Evolutionary conservation across 805 yeast genomes (phyloP), one percentile per base, ranked within the genome.

Genomic region (Kodamaea lidongshanica): DNA sequence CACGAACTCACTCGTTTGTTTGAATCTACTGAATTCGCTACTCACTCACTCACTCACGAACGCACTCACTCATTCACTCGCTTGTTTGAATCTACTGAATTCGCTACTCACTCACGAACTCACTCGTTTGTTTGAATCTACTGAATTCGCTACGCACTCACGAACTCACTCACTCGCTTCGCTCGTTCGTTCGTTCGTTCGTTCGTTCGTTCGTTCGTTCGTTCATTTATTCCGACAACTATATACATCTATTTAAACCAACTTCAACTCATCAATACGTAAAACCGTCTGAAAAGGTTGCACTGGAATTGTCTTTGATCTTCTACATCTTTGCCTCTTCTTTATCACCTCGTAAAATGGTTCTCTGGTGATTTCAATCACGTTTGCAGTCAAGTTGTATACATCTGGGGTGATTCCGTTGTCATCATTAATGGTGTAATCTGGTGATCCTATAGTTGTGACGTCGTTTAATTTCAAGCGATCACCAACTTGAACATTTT

Each of bases 401-500:
- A 77, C 53, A 74, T 28, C 80, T 61, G 12, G 75, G 69, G 28
- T 33, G 24, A 51, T 49, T 8, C 54, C 54, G 14, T 40, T 65
- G 58, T 27, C 74, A 77, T 44, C 43, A 32, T 41, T 46, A 35
- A 72, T 69, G 8, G 87, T 86, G 61, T 72, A 82, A 50, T 85
- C 80, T 28, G 95, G 77, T 6, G 94, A 78, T 3, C 98, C 98
- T 16, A 92, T 57, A 7, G 86, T 77, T 10, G 79, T 72, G 19
- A 89, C 87, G 45, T 86, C 79, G 39, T 73, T 75, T 50, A 92
- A 70, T 27, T 67, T 60, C 30, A 92, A 63, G n/a, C 67, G 65
- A 54, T 88, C 96, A 12, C 99, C 98, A 4, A 89, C 78, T 30
- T 77, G 68, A 7, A 80, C 92, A 32, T 75, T 72, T 45, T 77